Base-by-base conservation (phyloP, 139 green algal genomes). In the Pseudopediastrum boryanum region DNA sequence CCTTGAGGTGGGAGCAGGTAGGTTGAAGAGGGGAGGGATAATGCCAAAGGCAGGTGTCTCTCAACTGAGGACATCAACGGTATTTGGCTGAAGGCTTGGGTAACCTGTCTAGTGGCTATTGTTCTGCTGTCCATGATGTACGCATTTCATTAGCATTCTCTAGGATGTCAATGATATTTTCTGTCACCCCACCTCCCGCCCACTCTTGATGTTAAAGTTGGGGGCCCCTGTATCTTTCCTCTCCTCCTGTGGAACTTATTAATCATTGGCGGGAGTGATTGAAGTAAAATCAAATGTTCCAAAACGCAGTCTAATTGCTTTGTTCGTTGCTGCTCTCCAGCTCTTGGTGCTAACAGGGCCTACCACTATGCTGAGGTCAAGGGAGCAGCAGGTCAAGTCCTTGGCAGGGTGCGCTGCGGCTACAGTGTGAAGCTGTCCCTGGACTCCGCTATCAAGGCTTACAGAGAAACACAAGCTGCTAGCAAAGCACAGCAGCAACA, bases 361-460 rank as follows among this genome's bases (percentile, higher is more conserved):
- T 89, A 81, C 61, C 86, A 91, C 66, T 79, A 89, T 77, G 66
- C 69, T 0, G 85, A 89, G 70, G 78, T 89, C 44, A 48, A 79
- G 7, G 85, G 85, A 43, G 77, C 68, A 3, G 81, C 71, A 27
- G 81, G 81, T 39, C 68, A 76, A 54, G 77, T 79, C n/a, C 50
- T 91, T 31, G 86, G 84, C 38, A 71, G 82, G 6, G 70, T 91
- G 81, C 82, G 86, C 31, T 84, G 86, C 58, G 84, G 84, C 59
- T 85, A 86, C 43, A 56, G 81, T 35, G 87, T 89, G 74, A 65
- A 75, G 3, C 75, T 68, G 16, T 82, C 86, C 3, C 69, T 91
- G 44, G 79, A 88, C n/a, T n/a, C n/a, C n/a, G n/a, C n/a, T n/a
- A n/a, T n/a, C n/a, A n/a, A n/a, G n/a, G n/a, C n/a, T n/a, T n/a